These are phyloP conservation scores for Tulasnella sp. DNA, from an alignment of 768 basidiomycete species.

Conservation along the genomic window DNA sequence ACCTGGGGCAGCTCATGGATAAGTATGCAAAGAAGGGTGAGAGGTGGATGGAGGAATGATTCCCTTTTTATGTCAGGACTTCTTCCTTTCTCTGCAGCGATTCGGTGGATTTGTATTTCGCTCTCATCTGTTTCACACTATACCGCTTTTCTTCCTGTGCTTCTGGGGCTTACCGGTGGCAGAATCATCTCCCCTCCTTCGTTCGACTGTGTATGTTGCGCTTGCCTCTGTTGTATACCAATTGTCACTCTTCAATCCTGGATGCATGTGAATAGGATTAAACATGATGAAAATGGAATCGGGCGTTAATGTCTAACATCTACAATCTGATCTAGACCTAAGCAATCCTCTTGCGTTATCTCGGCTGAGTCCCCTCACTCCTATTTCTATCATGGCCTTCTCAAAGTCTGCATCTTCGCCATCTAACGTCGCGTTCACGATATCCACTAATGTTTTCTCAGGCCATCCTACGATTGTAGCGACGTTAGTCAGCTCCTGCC, in stretches of 20 bases:
- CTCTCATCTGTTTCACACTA: background rate
- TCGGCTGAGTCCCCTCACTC: conserved; percentile 49
- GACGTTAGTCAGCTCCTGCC: conserved; percentile 62
- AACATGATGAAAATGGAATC: background rate
- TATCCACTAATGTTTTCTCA: conserved; percentile 39
- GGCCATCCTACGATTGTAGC: conserved; percentile 57
- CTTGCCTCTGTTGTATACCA: background rate
- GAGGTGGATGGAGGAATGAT: conserved; percentile 75
- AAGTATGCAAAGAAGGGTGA: conserved; percentile 92
- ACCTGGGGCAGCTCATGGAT: conserved; percentile 55
- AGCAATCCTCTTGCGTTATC: conserved; percentile 38
- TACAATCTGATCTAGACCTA: conserved; percentile 22
- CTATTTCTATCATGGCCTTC: conserved; percentile 39
- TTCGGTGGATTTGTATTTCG: background rate
- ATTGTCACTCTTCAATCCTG: background rate
- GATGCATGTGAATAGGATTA: background rate
- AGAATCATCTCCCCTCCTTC: background rate
- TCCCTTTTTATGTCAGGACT: background rate
- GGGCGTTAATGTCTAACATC: background rate
- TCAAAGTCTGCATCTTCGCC: conserved; percentile 28
- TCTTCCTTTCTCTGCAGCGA: background rate
- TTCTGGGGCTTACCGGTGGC: too few species aligned
- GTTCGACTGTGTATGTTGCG: background rate
- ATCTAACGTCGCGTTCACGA: conserved; percentile 43
- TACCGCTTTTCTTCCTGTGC: too few species aligned